A percentile compares a stretch with the other conserved stretches of the same genome.
Conservation (phyloP, 345 rosid genomes). For the Acer saccharum region DNA sequence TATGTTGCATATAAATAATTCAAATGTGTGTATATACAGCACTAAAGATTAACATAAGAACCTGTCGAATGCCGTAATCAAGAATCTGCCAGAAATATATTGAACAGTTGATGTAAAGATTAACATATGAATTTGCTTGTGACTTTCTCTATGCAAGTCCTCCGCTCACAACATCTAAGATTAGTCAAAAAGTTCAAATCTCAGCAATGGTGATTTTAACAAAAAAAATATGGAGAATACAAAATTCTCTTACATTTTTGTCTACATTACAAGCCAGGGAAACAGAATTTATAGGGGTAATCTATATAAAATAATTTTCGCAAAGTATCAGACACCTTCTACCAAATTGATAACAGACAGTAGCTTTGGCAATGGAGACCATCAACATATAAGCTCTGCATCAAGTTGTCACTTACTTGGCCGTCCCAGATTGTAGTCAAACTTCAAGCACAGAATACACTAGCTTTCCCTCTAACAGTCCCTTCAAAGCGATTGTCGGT, state of each 20-base stretch:
- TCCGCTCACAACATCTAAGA: not conserved
- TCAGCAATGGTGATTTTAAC: not conserved
- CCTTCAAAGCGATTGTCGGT: not conserved
- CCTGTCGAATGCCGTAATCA: not conserved
- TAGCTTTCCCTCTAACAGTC: not conserved
- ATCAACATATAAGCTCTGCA: not conserved
- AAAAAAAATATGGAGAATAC: not conserved
- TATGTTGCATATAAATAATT: not conserved
- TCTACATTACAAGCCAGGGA: not conserved
- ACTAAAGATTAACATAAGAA: not conserved
- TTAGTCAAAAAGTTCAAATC: not conserved
- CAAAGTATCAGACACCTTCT: not conserved
- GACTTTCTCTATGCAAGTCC: not conserved
- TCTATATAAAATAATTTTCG: not conserved
- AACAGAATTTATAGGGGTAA: not conserved
- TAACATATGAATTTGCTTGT: not conserved
- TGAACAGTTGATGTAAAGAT: not conserved
- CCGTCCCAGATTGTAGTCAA: not conserved
- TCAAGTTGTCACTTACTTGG: not conserved
- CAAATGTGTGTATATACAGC: not conserved
- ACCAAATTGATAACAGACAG: not conserved
- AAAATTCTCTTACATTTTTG: not conserved
- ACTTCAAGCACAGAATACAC: not conserved
- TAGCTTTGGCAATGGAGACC: not conserved
- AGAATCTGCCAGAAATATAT: not conserved